phyloP scores from a whole-genome alignment of 2,329 filamentous ascomycete species.

The Harringtonia aguacate region DNA sequence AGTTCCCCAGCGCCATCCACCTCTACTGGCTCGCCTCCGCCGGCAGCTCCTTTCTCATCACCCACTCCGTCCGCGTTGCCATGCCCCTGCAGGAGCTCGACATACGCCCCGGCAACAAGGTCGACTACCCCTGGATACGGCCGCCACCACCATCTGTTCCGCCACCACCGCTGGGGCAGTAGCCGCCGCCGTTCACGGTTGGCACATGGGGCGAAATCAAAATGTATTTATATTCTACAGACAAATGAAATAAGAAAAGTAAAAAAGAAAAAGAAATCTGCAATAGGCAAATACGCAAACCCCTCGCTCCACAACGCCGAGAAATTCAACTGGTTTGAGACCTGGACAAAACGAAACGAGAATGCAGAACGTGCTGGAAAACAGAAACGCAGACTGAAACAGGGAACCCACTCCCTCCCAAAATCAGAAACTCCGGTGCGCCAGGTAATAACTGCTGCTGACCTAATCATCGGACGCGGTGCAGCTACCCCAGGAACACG shows the following conservation, averaged over 20 bases:
- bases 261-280: not conserved
- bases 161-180: no score
- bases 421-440: no score
- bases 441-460: no score
- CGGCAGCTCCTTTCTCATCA: constrained; percentile 13
- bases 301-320: no score
- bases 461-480: no score
- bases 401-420: no score
- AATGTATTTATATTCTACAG: constrained; percentile 5
- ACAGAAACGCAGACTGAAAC: not conserved
- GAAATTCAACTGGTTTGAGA: no score
- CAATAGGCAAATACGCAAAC: not conserved
- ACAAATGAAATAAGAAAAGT: not conserved
- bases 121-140: constrained; percentile 9
- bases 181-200: no score
- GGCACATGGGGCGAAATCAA: no score
- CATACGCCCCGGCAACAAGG: constrained; percentile 12
- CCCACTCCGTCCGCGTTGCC: constrained; percentile 10
- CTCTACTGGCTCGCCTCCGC: constrained; percentile 31
- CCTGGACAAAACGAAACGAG: no score
- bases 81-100: constrained; percentile 15
- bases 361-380: not conserved
- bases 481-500: constrained; percentile 70
- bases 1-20: constrained; percentile 30
- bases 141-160: no score